A percentile compares a stretch with the other conserved stretches of the same genome.
phyloP scores from a whole-genome alignment of 441 rosid species.

The Populus hybrid region DNA sequence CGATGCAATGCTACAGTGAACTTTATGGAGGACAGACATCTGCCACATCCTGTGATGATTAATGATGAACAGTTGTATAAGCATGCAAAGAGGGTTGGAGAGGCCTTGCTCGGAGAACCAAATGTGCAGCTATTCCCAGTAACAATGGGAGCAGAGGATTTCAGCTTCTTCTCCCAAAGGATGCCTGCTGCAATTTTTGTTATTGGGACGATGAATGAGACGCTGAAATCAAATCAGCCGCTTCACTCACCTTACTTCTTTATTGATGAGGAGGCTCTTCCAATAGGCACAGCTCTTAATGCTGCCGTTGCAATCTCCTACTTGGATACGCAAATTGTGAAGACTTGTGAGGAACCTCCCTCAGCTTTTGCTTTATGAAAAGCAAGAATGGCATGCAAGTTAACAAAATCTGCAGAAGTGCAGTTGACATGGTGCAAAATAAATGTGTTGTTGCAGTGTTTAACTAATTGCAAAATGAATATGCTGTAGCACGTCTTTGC shows the following conservation, averaged over 20 bases:
- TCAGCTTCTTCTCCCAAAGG: conserved; percentile 46
- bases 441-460: neutral
- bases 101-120: conserved; percentile 34
- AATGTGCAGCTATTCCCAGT: conserved; percentile 38
- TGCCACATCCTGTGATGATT: conserved; percentile 39
- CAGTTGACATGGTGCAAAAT: neutral
- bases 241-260: conserved; percentile 49
- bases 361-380: neutral
- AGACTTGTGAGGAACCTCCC: conserved; percentile 13
- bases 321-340: conserved; percentile 30
- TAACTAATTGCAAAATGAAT: neutral
- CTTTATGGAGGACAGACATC: conserved; percentile 34
- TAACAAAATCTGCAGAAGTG: neutral
- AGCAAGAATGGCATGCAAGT: neutral
- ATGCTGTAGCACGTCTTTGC: neutral
- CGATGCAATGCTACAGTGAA: conserved; percentile 35
- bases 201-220: conserved; percentile 41
- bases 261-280: conserved; percentile 47
- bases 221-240: conserved; percentile 32
- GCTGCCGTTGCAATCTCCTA: conserved; percentile 48
- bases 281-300: conserved; percentile 48
- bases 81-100: conserved; percentile 46
- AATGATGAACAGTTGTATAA: conserved; percentile 36
- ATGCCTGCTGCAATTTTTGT: conserved; percentile 40
- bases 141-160: conserved; percentile 55